Evolutionary conservation across 352 stramenopile genomes (phyloP), one percentile per base, ranked within the genome.

Genomic region (Pythium myriotylum): DNA sequence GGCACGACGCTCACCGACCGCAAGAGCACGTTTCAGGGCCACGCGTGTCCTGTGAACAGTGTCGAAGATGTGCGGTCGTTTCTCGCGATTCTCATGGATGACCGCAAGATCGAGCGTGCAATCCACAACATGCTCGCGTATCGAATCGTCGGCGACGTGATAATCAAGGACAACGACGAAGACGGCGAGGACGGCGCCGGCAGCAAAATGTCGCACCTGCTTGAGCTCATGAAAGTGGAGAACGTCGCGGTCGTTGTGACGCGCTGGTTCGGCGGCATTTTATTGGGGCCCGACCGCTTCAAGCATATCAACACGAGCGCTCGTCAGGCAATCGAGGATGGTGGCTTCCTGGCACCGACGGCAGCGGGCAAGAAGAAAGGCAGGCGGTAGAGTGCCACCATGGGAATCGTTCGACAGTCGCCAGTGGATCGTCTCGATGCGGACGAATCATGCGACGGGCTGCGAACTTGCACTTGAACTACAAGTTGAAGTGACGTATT

Each of bases 61-160:
- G 81, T 92, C 32, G 79, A 89, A 33, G 84, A 93, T 54, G 86
- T 95, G 24, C 77, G 82, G 5, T 89, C 81, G 3, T 95, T 95
- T 46, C 67, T 95, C 17, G 78, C 81, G 45, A 60, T 92, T 37
- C 51, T 96, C 51, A 76, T 96, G 39, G 77, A 92, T 41, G 81
- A 94, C 59, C 77, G 78, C 56, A 96, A 95, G 68, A 77, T 95
- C 67, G 82, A 86, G 45, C 74, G 81, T 35, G 88, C 88, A 37
- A 88, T 89, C 52, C 88, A 96, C 68, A 96, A 96, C 72, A 95
- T 96, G 79, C 73, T 95, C 27, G 88, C 84, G 37, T 96, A 95
- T 67, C 84, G 86, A 35, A 91, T 95, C 59, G 67, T 89, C 20
- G 72, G 78, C 16, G 74, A 85, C 35, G 85, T 85, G 41, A 69